A percentile compares a stretch with the other conserved stretches of the same genome.
Conservation (phyloP, 1,139 yeast genomes). For the Zygosaccharomyces sapae region DNA sequence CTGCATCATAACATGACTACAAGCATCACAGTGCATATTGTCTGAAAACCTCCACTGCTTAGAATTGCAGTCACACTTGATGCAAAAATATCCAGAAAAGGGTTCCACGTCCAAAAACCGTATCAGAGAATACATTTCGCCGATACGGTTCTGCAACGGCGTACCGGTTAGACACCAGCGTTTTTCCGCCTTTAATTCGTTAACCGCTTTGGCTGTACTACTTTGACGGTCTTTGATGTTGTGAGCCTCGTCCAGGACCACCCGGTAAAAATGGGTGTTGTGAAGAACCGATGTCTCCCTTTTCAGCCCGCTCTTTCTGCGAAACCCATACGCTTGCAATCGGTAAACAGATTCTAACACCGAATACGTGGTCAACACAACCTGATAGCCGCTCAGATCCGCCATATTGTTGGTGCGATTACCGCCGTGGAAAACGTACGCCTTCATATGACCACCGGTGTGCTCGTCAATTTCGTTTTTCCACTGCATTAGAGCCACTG, state of each 20-base stretch:
- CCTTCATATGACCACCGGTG: constrained; percentile 64
- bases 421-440: constrained; percentile 79
- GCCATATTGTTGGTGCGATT: constrained; percentile 55
- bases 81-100: constrained; percentile 81
- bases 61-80: constrained; percentile 79
- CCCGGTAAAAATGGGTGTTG: constrained; percentile 71
- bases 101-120: constrained; percentile 81
- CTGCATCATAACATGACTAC: constrained; percentile 91
- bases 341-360: constrained; percentile 84
- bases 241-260: constrained; percentile 95
- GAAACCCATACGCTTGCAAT: constrained; percentile 78
- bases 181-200: constrained; percentile 61
- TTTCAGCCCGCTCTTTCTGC: constrained; percentile 61
- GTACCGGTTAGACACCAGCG: constrained; percentile 95
- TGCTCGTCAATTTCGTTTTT: constrained; percentile 84
- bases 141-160: constrained; percentile 91
- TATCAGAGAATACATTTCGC: constrained; percentile 88
- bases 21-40: constrained; percentile 74
- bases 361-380: constrained; percentile 84
- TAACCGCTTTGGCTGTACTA: constrained; percentile 90
- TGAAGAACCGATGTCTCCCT: constrained; percentile 78
- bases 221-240: constrained; percentile 92
- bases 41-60: constrained; percentile 80
- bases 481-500: constrained; percentile 98
- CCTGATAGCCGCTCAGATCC: constrained; percentile 66